Conservation (phyloP, 208 protist genomes). For the Crithidia brevicula region DNA sequence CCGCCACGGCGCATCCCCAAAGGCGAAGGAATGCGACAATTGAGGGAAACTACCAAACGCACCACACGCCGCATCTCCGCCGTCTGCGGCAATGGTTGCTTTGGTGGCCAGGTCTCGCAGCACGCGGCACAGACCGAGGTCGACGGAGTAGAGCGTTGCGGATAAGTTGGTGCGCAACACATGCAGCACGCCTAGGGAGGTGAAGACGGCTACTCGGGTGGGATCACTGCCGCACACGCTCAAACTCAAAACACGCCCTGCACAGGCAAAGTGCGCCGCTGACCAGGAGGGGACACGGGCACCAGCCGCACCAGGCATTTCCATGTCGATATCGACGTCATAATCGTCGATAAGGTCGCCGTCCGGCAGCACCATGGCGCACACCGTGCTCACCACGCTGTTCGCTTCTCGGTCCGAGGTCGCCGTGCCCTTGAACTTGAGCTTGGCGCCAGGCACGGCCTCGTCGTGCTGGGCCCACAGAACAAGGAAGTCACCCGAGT, state of each 20-base stretch:
- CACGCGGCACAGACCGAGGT: conserved; percentile 12
- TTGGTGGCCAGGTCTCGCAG: neutral
- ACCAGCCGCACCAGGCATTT: neutral
- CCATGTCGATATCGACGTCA: neutral
- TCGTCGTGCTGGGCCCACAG: conserved; percentile 14
- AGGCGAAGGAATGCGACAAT: conserved; percentile 18
- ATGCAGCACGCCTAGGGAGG: conserved; percentile 11
- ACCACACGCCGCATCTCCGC: no score
- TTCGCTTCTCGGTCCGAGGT: neutral
- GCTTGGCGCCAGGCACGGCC: no score
- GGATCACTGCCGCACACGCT: conserved; percentile 18
- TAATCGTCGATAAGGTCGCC: neutral
- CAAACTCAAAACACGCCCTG: conserved; percentile 14
- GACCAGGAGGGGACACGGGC: neutral
- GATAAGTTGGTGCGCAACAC: conserved; percentile 22
- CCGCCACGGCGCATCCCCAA: conserved; percentile 13
- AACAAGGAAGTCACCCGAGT: conserved; percentile 22
- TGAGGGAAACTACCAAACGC: no score
- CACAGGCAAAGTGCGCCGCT: neutral
- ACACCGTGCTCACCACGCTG: conserved; percentile 2
- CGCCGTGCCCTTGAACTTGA: no score
- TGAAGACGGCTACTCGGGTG: conserved; percentile 26
- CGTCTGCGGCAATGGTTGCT: neutral
- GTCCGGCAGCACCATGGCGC: conserved; percentile 23
- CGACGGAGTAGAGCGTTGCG: conserved; percentile 12